phyloP scores from a whole-genome alignment of 148 eudicot genomes.

The Polygonum maritimum region DNA sequence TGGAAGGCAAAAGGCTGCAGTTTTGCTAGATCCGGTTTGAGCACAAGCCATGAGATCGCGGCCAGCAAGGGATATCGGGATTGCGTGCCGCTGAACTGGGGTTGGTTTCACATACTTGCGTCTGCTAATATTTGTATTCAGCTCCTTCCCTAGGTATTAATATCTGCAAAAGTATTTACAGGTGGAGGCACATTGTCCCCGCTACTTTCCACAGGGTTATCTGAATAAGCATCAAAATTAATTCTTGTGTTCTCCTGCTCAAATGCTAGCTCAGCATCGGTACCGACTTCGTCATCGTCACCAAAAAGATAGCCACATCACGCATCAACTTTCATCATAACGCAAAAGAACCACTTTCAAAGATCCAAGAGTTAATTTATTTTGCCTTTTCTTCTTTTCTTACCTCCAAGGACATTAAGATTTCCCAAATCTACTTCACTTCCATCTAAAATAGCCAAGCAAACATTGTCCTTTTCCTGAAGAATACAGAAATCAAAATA shows the following conservation, averaged over 20 bases:
- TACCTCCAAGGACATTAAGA: too few relatives aligned
- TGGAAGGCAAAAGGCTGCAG: conserved; percentile 82
- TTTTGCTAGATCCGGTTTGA: conserved; percentile 86
- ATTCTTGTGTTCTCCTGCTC: conserved; percentile 46
- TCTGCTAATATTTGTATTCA: conserved; percentile 63
- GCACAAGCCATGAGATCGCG: conserved; percentile 89
- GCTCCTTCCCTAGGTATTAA: conserved; percentile 67
- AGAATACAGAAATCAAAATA: background rate
- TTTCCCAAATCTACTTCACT: too few relatives aligned
- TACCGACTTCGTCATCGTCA: conserved; percentile 35
- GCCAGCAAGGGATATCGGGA: conserved; percentile 69
- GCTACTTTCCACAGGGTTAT: conserved; percentile 54
- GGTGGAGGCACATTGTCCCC: conserved; percentile 58
- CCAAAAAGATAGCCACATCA: conserved; percentile 17
- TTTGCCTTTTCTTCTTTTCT: background rate
- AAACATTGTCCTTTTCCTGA: conserved; percentile 69
- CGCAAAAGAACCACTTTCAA: background rate
- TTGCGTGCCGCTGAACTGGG: conserved; percentile 75
- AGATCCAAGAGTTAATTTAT: background rate
- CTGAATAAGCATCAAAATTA: conserved; percentile 61
- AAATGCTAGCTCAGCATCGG: conserved; percentile 38
- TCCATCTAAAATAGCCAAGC: conserved; percentile 50
- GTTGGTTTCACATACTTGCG: conserved; percentile 91
- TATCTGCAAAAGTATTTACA: conserved; percentile 54
- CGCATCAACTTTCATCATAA: background rate